Conservation (phyloP, 225 moss, liverwort and hornwort species). For the Thuidium tamariscinum region DNA sequence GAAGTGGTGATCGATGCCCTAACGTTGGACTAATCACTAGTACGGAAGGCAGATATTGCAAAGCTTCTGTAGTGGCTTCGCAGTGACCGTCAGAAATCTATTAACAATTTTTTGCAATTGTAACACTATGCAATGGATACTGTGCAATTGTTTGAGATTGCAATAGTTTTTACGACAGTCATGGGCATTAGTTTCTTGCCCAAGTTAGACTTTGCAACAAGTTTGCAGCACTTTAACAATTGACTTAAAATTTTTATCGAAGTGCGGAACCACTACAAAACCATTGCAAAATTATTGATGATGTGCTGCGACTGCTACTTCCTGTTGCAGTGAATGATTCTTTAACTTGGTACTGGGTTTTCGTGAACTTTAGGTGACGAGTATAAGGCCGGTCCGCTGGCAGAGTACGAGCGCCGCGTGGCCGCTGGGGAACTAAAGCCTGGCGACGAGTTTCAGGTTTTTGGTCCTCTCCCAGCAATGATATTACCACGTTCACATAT, state of each 20-base stretch:
- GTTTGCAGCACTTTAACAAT: background rate
- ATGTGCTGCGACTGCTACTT: background rate
- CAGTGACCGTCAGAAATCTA: background rate
- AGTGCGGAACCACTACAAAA: background rate
- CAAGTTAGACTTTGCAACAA: background rate
- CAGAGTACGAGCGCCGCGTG: conserved; percentile 52
- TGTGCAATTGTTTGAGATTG: background rate
- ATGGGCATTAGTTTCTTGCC: background rate
- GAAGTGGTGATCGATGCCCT: background rate
- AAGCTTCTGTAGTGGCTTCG: background rate
- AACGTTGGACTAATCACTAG: background rate
- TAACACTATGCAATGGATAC: background rate
- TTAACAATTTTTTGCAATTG: background rate
- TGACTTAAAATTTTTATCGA: background rate
- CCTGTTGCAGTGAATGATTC: background rate
- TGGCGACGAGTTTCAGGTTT: conserved; percentile 62
- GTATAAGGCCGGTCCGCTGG: conserved; percentile 44
- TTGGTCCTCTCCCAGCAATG: background rate
- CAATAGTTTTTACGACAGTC: too few relatives aligned
- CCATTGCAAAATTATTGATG: background rate
- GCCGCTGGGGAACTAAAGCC: conserved; percentile 54
- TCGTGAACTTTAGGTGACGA: conserved; percentile 8
- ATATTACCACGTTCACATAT: background rate
- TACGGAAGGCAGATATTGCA: background rate
- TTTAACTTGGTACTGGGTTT: background rate